Conservation (phyloP, 176 grass and related monocot genomes). For the Puccinellia tenuiflora region DNA sequence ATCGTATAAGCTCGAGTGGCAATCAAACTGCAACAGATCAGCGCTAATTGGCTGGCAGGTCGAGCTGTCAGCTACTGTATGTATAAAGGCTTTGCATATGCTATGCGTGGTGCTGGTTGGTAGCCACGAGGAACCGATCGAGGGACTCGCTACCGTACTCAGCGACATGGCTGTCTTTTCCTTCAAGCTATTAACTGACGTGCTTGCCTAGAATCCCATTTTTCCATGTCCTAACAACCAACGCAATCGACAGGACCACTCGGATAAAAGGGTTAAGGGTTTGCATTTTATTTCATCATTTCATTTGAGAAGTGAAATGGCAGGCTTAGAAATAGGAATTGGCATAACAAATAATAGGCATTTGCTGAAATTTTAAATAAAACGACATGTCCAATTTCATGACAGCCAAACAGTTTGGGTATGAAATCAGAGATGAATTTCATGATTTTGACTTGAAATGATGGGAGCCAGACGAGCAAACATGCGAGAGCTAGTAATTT, state of each 20-base stretch:
- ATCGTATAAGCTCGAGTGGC: too few species aligned
- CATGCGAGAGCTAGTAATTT: too few species aligned
- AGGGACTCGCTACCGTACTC: slow-evolving; percentile 8
- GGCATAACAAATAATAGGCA: too few species aligned
- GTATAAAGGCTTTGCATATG: not conserved
- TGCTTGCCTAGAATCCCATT: not conserved
- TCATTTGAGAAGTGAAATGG: too few species aligned
- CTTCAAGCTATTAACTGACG: slow-evolving; percentile 18
- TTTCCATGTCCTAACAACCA: not conserved
- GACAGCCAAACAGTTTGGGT: too few species aligned
- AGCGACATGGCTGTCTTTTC: slow-evolving; percentile 20
- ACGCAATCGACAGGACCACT: not conserved
- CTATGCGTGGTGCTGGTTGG: slow-evolving; percentile 13
- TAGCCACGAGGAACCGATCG: not conserved
- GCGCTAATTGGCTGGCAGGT: not conserved
- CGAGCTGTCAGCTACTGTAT: not conserved
- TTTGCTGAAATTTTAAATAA: too few species aligned
- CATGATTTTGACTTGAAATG: too few species aligned
- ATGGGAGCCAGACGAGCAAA: too few species aligned
- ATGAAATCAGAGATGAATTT: too few species aligned
- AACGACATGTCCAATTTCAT: too few species aligned
- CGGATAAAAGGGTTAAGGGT: not conserved
- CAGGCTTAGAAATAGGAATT: too few species aligned
- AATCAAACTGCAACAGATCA: not conserved
- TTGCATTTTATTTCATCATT: too few species aligned